Conservation (phyloP, 1,139 yeast species). For the Kodamaea ohmeri region DNA sequence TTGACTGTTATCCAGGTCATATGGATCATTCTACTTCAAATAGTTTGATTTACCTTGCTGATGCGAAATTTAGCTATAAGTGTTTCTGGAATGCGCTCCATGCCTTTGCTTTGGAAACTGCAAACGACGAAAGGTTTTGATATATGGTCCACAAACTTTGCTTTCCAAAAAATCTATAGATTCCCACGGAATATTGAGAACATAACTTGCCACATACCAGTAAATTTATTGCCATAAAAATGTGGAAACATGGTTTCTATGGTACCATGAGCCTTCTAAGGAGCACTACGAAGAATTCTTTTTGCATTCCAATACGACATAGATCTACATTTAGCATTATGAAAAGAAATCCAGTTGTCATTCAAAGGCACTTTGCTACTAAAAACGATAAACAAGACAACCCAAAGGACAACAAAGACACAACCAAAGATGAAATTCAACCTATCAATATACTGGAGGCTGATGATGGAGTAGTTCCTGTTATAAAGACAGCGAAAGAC, state of each 20-base stretch:
- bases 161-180: not conserved
- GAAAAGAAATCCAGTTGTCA: not conserved
- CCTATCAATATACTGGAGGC: no score
- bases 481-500: not conserved
- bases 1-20: not conserved
- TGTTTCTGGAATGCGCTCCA: conserved; percentile 1
- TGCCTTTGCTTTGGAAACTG: not conserved
- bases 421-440: no score
- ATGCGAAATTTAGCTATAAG: not conserved
- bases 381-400: no score
- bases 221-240: not conserved
- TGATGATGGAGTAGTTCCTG: not conserved
- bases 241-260: not conserved
- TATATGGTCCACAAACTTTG: no score
- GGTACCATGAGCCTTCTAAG: not conserved
- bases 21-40: not conserved
- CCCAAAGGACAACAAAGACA: not conserved
- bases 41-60: not conserved
- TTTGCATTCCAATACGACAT: not conserved
- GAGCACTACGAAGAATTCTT: not conserved
- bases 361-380: not conserved
- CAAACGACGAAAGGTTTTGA: not conserved
- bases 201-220: not conserved
- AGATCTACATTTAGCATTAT: not conserved
- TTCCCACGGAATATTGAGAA: not conserved